phyloP scores from a whole-genome alignment of 2,329 filamentous ascomycete species.

The Alternaria sp. region DNA sequence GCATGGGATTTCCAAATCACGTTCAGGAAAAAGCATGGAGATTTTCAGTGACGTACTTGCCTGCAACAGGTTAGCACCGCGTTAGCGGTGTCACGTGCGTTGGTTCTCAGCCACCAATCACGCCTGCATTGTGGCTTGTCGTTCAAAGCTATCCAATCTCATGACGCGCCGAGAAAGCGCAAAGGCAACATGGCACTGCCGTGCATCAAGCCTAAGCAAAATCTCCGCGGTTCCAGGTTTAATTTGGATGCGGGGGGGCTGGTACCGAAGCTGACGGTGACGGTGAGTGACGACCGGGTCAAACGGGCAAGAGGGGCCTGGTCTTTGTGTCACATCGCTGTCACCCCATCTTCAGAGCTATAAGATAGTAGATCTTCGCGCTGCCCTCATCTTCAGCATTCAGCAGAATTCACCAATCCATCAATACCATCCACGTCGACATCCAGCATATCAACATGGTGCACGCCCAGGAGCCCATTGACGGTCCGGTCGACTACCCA shows the following conservation, averaged over 20 bases:
- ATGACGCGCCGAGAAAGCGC: not conserved
- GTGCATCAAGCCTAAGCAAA: not conserved
- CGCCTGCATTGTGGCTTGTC: not conserved
- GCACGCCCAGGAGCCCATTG: conserved; percentile 12
- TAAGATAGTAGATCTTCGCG: not conserved
- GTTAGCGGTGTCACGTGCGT: conserved; percentile 7
- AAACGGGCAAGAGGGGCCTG: not conserved
- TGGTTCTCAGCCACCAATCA: not conserved
- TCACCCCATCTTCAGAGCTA: not conserved
- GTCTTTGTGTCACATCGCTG: not conserved
- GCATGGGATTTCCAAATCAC: not conserved
- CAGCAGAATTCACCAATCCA: not conserved
- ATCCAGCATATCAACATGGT: conserved; percentile 8
- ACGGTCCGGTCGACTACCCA: conserved; percentile 22
- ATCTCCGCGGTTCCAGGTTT: not conserved
- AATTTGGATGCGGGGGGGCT: not conserved
- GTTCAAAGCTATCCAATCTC: not conserved
- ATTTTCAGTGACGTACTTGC: conserved; percentile 2
- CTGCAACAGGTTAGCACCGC: not conserved
- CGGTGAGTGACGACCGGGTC: conserved; percentile 3
- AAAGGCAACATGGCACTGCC: not conserved
- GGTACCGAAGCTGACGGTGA: not conserved
- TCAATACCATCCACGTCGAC: not conserved
- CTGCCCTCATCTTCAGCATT: not conserved
- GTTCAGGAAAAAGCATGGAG: not conserved